Conservation (phyloP, 768 basidiomycete genomes). For the Russula emetica region DNA sequence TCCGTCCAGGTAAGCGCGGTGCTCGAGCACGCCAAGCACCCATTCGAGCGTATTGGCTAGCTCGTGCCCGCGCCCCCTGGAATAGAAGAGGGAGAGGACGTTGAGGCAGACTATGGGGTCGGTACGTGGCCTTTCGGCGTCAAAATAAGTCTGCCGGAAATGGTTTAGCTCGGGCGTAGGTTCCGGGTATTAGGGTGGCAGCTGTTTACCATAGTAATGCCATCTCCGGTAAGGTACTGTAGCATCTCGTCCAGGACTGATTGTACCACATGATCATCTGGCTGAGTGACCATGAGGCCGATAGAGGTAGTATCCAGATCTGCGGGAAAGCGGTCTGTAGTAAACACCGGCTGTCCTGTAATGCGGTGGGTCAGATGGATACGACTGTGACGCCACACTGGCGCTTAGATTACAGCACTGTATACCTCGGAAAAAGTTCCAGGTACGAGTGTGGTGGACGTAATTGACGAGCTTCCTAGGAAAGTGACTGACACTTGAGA, state of each 20-base stretch:
- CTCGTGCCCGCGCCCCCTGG: constrained; percentile 45
- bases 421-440: constrained; percentile 53
- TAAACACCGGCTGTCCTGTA: constrained; percentile 38
- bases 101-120: constrained; percentile 55
- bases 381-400: constrained; percentile 34
- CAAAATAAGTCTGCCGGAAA: constrained; percentile 47
- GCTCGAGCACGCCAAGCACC: constrained; percentile 46
- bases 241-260: constrained; percentile 58
- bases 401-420: constrained; percentile 28
- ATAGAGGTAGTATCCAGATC: constrained; percentile 60
- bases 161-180: constrained; percentile 2
- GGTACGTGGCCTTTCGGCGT: constrained; percentile 46
- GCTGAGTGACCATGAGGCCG: constrained; percentile 43
- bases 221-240: constrained; percentile 45
- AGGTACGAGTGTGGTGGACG: constrained; percentile 40
- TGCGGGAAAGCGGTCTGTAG: constrained; percentile 47
- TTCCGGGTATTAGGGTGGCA: not conserved
- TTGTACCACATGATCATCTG: constrained; percentile 34
- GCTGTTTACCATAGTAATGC: constrained; percentile 37
- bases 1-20: constrained; percentile 52
- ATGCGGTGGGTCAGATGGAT: constrained; percentile 26
- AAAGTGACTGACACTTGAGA: not conserved
- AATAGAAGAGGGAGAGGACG: constrained; percentile 47
- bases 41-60: constrained; percentile 45
- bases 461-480: constrained; percentile 42